A percentile compares a stretch with the other conserved stretches of the same genome.
Evolutionary conservation across 2,329 filamentous ascomycete genomes (phyloP).

Genomic region (Neocatenulostroma microsporum): DNA sequence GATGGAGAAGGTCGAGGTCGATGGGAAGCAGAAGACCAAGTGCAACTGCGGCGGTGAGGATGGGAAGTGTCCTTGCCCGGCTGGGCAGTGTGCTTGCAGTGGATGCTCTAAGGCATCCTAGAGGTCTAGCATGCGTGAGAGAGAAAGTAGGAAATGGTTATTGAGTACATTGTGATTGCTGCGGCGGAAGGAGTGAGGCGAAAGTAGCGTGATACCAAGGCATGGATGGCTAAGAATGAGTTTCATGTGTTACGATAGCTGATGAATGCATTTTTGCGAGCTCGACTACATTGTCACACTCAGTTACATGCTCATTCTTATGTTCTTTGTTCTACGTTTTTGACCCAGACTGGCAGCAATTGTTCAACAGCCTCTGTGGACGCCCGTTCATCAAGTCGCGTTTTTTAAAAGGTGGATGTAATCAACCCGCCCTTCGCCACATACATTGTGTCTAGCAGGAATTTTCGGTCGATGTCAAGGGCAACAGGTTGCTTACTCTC

Average conservation of each 20-base stretch:
- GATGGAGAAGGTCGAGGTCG: conserved; percentile 46
- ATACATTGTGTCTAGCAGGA: no score
- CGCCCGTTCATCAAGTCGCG: no score
- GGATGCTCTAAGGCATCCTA: conserved; percentile 38
- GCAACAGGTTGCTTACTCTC: no score
- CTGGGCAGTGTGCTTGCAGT: conserved; percentile 42
- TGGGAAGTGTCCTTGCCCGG: conserved; percentile 40
- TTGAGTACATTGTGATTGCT: neutral
- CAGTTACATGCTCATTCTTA: no score
- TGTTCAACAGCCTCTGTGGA: no score
- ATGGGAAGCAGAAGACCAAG: conserved; percentile 38
- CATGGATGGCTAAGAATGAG: neutral
- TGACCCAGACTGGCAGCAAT: no score
- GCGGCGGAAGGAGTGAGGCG: neutral
- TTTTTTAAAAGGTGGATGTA: no score
- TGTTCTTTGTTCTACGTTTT: no score
- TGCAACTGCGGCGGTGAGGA: conserved; percentile 44
- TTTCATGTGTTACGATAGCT: neutral
- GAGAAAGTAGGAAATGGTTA: neutral
- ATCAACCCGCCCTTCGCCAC: no score
- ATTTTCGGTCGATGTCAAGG: no score
- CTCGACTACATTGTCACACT: neutral
- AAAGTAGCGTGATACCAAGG: neutral
- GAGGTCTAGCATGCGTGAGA: neutral
- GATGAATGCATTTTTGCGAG: neutral